Percentiles rank a stretch among this genome's conserved stretches.
Conservation (phyloP, 306 rosid species). For the Vigna radiata region DNA sequence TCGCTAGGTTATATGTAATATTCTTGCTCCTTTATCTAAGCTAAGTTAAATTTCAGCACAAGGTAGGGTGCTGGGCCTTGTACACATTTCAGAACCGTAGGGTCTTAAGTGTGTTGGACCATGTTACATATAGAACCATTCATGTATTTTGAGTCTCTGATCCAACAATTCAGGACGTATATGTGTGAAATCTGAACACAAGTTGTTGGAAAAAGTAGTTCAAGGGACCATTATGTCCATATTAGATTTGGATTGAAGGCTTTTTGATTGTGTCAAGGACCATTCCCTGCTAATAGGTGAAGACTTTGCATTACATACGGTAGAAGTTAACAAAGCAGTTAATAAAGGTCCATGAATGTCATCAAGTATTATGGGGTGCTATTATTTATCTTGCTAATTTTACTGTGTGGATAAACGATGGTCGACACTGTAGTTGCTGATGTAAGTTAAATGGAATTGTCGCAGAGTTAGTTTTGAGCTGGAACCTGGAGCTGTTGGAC, state of each 20-base stretch:
- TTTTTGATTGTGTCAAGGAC: constrained; percentile 23
- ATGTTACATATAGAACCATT: constrained; percentile 5
- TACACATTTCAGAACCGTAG: neutral
- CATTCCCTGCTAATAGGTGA: constrained; percentile 20
- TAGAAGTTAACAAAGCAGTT: neutral
- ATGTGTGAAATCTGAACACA: neutral
- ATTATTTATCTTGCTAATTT: constrained; percentile 34
- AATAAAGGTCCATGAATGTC: neutral
- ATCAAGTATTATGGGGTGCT: constrained; percentile 11
- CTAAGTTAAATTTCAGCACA: neutral
- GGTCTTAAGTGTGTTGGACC: neutral
- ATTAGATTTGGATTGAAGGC: constrained; percentile 1
- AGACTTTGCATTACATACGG: neutral
- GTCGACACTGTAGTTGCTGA: constrained; percentile 21
- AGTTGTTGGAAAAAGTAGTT: neutral
- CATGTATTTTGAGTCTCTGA: neutral
- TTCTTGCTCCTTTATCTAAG: neutral
- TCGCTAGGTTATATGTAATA: neutral
- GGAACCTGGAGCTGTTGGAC: constrained; percentile 81
- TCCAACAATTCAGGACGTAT: neutral
- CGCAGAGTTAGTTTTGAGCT: constrained; percentile 83
- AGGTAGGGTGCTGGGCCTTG: neutral
- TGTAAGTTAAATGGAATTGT: constrained; percentile 44
- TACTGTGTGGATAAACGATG: constrained; percentile 23
- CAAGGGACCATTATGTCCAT: constrained; percentile 32